Evolutionary conservation across 108 stramenopile genomes (phyloP), one percentile per base, ranked within the genome.

Genomic region (Stephanodiscus minutulus): DNA sequence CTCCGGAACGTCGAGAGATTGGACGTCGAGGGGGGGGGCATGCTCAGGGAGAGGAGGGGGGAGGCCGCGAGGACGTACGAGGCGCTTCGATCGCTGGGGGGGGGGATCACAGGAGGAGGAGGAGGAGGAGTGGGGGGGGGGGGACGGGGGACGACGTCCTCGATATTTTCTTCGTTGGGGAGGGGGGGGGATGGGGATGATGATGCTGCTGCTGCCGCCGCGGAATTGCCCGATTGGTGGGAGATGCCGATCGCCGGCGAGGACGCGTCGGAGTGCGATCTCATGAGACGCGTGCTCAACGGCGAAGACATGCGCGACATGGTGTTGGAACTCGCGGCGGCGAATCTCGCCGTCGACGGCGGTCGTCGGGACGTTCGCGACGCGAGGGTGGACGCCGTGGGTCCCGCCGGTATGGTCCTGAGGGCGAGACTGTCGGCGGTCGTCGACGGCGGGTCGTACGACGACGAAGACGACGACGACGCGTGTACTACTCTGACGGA

Each of bases 201-300:
- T 10, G 64, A 49, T 31, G 27, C 12, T 6, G 17, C 15, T 6
- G 20, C 22, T 49, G 17, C 29, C 25, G 13, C 61, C 0, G 18
- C 48, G 3, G 15, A 17, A 4, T 57, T 74, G 33, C 73, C 73
- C 22, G 48, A 55, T 13, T 66, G 73, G 65, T 74, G 73, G 73
- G 48, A 63, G 10, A 39, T 56, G 11, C 63, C 72, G 22, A 50
- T 12, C 12, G 13, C 48, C 43, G 18, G 22, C 5, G 61, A 64
- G 17, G 72, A 73, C 28, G 10, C 27, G 1, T 41, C 50, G 15
- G 63, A 64, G 6, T 64, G 63, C 22, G 54, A 73, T 15, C 39
- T 73, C 24, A 63, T 73, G 18, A 35, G 22, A 21, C 44, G 47
- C 3, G 27, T 64, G 46, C 57, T 73, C 43, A 73, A 73, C 57